Base-by-base conservation (phyloP, 2,329 filamentous ascomycete genomes). In the Aureobasidium sp. region DNA sequence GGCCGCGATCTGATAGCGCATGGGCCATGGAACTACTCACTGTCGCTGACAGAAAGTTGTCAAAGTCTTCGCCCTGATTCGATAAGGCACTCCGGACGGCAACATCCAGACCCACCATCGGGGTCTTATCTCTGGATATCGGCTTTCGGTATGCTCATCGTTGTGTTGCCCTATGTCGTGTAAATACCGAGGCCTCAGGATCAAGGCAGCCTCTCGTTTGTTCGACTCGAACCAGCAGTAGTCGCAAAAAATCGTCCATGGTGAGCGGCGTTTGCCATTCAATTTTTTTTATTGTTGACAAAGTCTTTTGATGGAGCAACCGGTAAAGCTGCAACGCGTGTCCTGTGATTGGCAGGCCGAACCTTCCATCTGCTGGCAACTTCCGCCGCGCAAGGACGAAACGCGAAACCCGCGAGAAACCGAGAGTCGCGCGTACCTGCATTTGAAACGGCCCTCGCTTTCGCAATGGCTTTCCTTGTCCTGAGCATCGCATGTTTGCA, bases 61-160 rank as follows among this genome's bases (percentile, higher is more conserved):
- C 46, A 54, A 60, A 60, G 31, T 21, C 35, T 60, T 54, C 58
- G 58, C 21, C 35, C n/a, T 60, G 57, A 60, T 60, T 60, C 57
- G 57, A 60, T 43, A 50, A 29, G 45, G 43, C 21, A 29, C 42
- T 46, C 50, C 55, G 25, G 37, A 60, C 58, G 58, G 47, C 23
- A 54, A 45, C 23, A 59, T 33, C 55, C 55, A 59, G 55, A 59
- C 55, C 55, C 55, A 59, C 55, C 23, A 5, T 50, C 31, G 45
- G 27, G 53, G 55, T 37, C 55, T 59, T 59, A 59, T 59, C 55
- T 49, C 8, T 59, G 43, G 45, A 27, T 59, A 42, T 59, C 45
- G 54, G 31, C 42, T 31, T 21, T 38, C 54, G 54, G 54, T 38
- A 57, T 37, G 27, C 5, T 4, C 17, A 25, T 37, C 19, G 21